A percentile compares a stretch with the other conserved stretches of the same genome.
Conservation (phyloP, 179 eudicot genomes). For the Gypsophila paniculata region DNA sequence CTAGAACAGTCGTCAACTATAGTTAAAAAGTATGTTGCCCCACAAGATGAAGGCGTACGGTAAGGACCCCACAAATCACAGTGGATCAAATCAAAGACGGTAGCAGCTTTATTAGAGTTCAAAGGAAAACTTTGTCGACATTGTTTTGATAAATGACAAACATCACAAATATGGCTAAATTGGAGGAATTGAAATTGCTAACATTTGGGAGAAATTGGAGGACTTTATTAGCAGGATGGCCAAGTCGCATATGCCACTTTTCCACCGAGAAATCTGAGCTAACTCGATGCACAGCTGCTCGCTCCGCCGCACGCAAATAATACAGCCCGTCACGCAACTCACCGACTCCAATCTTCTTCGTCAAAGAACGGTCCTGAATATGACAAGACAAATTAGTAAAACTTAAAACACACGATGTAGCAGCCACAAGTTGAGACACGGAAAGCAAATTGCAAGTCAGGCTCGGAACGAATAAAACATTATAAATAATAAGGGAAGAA, state of each 20-base stretch:
- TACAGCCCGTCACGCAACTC: not conserved
- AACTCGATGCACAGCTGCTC: not conserved
- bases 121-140: not conserved
- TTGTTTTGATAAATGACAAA: not conserved
- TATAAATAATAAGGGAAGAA: no score
- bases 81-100: not conserved
- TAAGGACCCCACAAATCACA: not conserved
- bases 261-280: not conserved
- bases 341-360: not conserved
- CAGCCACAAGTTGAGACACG: no score
- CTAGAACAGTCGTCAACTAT: constrained; percentile 2
- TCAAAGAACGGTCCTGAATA: not conserved
- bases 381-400: no score
- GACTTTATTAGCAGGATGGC: no score
- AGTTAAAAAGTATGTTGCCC: not conserved
- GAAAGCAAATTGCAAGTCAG: no score
- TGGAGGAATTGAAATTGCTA: no score
- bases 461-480: no score
- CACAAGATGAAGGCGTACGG: not conserved
- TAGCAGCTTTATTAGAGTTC: no score
- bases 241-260: no score
- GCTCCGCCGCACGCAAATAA: not conserved
- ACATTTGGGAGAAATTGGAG: no score
- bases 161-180: not conserved
- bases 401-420: no score